Evolutionary conservation across 148 eudicot species (phyloP), one percentile per base, ranked within the genome.

Genomic region (Rhododendron williamsianum): DNA sequence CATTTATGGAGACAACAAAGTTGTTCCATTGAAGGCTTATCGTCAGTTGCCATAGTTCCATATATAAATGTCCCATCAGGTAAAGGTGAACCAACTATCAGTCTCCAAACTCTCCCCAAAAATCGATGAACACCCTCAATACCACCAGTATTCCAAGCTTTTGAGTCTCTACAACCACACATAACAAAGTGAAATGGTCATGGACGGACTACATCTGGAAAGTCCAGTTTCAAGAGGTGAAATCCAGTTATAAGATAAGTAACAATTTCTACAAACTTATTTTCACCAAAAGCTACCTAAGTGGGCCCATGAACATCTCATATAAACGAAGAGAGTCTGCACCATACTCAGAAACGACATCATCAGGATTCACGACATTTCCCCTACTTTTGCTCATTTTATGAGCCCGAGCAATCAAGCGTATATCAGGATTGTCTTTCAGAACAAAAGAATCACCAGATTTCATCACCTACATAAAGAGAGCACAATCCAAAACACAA

Each of bases 231-330:
- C 21, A 38, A 56, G 65, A 71, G 11, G 38, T 71, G 48, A 36
- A 81, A 13, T 51, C 41, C 8, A 56, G 16, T 54, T 41, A 23
- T 72, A 25, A 41, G 60, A 82, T 21, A 6, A 73, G 4, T 19
- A 84, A 2, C 36, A 74, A 78, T 11, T 21, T 45, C 33, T 56
- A 52, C 7, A 33, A 71, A 11, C 10, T 82, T 73, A 73, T 25
- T 36, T 60, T 81, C 84, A 67, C 56, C 65, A 30, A 84, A 79
- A 81, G 74, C 80, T 85, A 97, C 99, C 99, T 93, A 82, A 97
- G 88, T 89, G 99, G 98, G 82, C 98, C 99, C 99, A 94, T 97
- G 91, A 97, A 97, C 99, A 97, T 97, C 89, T 97, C 99, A 90
- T 94, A 97, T 90, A 97, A 89, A 76, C 99, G 95, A 81, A 97